Conservation (phyloP, 2,329 filamentous ascomycete species). For the Microsporum audouinii region DNA sequence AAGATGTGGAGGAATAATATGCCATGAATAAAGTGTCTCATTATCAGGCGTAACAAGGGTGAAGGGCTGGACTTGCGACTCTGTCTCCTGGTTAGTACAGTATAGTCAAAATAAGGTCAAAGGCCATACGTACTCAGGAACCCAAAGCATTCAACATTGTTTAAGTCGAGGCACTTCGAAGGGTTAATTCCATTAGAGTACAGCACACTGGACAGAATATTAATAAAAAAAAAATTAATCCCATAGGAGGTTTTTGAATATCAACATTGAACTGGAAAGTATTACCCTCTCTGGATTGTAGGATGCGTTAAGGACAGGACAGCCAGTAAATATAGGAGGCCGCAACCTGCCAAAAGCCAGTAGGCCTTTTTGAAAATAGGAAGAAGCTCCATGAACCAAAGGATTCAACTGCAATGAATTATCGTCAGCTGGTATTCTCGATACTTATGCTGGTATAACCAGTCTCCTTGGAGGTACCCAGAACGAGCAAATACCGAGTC, state of each 20-base stretch:
- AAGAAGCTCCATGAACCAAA: constrained; percentile 26
- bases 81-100: constrained; percentile 34
- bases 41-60: constrained; percentile 62
- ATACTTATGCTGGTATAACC: no score
- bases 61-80: constrained; percentile 82
- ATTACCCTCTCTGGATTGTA: constrained; percentile 69
- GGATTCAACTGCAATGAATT: neutral
- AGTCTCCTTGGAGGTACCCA: no score
- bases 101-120: neutral
- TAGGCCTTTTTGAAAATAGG: constrained; percentile 43
- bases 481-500: no score
- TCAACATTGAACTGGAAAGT: constrained; percentile 6
- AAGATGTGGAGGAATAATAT: constrained; percentile 67
- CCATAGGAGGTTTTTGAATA: neutral
- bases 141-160: constrained; percentile 69
- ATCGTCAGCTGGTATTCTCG: neutral
- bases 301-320: constrained; percentile 57
- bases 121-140: constrained; percentile 57
- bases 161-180: constrained; percentile 57
- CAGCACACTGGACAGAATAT: constrained; percentile 48
- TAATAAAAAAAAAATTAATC: neutral
- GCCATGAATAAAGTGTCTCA: constrained; percentile 77
- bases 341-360: constrained; percentile 46
- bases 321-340: constrained; percentile 55
- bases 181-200: constrained; percentile 76